phyloP scores from a whole-genome alignment of 371 early-diverging fungal genomes.

The Mucor piriformis region DNA sequence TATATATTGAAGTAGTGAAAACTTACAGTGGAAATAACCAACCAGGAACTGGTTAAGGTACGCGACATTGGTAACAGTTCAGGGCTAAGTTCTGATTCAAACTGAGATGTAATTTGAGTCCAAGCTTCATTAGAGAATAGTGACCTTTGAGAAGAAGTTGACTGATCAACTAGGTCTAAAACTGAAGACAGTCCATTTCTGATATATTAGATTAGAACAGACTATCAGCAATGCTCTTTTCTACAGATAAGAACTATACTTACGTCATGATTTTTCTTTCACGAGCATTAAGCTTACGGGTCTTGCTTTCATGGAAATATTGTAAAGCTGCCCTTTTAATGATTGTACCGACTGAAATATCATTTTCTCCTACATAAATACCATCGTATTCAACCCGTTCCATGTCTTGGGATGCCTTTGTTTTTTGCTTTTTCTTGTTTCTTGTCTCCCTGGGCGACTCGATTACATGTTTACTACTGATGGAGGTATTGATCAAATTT shows the following conservation, averaged over 20 bases:
- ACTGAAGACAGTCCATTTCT: conserved; percentile 13
- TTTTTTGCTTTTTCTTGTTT: conserved; percentile 6
- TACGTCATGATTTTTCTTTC: conserved; percentile 8
- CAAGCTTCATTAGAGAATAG: conserved; percentile 13
- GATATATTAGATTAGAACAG: conserved; percentile 13
- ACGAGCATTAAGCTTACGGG: conserved; percentile 11
- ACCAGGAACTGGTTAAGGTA: conserved; percentile 17
- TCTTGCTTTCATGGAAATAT: conserved; percentile 7
- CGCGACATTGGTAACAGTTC: conserved; percentile 18
- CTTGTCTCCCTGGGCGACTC: conserved; percentile 2
- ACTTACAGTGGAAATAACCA: conserved; percentile 19
- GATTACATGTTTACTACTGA: conserved; percentile 1
- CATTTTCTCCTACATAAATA: conserved; percentile 11
- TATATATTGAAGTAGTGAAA: conserved; percentile 18
- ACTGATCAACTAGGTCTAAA: conserved; percentile 17
- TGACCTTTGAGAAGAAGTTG: conserved; percentile 14
- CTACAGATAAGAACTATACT: conserved; percentile 14
- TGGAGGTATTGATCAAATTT: neutral
- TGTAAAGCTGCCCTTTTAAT: conserved; percentile 10
- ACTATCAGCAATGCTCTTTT: conserved; percentile 11
- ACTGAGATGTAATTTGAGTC: conserved; percentile 18
- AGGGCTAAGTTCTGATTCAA: conserved; percentile 17
- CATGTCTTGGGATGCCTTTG: conserved; percentile 9
- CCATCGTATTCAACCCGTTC: conserved; percentile 12
- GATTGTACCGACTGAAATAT: conserved; percentile 12